These are phyloP conservation scores for Centrapalus pauciflorus DNA, from an alignment of 129 eudicot species.

Conservation along the genomic window DNA sequence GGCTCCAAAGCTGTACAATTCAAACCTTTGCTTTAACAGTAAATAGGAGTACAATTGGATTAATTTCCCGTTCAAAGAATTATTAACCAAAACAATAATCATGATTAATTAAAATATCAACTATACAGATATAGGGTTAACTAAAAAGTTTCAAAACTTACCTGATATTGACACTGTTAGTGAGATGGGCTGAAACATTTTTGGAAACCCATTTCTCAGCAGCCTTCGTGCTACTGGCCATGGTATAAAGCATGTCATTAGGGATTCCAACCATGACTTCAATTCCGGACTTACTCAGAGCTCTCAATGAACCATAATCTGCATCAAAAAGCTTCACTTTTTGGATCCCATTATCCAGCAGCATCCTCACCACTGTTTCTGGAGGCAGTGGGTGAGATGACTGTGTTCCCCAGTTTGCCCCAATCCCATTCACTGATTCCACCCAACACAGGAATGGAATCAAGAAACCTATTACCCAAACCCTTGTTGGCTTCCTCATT, in stretches of 20 bases:
- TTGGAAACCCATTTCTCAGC: conserved; percentile 92
- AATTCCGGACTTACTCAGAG: conserved; percentile 64
- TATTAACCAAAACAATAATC: conserved; percentile 13
- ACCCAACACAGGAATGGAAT: conserved; percentile 28
- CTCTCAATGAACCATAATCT: conserved; percentile 49
- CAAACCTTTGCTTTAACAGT: background rate
- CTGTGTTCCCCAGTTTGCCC: conserved; percentile 98
- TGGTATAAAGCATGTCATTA: conserved; percentile 60
- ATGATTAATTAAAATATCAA: background rate
- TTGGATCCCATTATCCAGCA: conserved; percentile 67
- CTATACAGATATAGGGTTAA: background rate
- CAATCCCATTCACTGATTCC: conserved; percentile 53
- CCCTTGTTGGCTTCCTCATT: conserved; percentile 24
- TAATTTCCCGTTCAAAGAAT: background rate
- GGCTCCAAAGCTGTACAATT: background rate
- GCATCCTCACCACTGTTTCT: conserved; percentile 57
- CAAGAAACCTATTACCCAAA: conserved; percentile 12
- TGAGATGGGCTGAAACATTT: conserved; percentile 75
- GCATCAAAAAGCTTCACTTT: conserved; percentile 96
- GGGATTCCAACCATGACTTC: conserved; percentile 96
- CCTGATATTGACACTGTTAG: conserved; percentile 70
- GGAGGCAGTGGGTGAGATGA: conserved; percentile 65
- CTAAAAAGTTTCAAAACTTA: conserved; percentile 2
- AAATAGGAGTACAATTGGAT: no score
- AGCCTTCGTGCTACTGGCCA: conserved; percentile 50